Base-by-base conservation (phyloP, 1,284 basidiomycete genomes). In the Microbotryum violaceum region DNA sequence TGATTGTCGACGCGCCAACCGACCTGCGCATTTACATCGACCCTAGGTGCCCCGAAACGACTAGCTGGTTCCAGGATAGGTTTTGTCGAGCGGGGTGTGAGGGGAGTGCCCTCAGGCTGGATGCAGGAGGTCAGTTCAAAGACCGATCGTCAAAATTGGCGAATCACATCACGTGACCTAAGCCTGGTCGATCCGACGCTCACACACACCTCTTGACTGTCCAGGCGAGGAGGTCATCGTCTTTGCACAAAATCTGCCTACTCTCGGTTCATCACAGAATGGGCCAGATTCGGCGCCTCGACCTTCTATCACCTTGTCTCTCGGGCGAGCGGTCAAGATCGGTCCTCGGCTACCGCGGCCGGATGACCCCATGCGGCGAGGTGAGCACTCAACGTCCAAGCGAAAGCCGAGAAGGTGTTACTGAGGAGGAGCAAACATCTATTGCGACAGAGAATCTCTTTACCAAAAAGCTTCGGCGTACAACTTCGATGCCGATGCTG, bases 11-110 rank as follows among this genome's bases (percentile, higher is more conserved):
- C 54, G 62, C 67, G 31, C 67, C 64, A 44, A 66, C 65, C 12
- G 67, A 68, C 25, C 62, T 68, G 3, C 47, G 67, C 21, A 58
- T 68, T 2, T 68, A 66, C 47, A n/a, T 68, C 4, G 67, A 68
- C 29, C 44, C 49, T 18, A 50, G 67, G 4, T 68, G 67, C 33
- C 54, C 55, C 0, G 62, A 64, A 9, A 66, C 67, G 44, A 65
- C 66, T 25, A 57, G 56, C 3, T 68, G 67, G 67, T 64, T 68
- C 7, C 44, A 68, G 53, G 64, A 63, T 33, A 37, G 21, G 56
- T 68, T 68, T 47, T 68, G 67, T 46, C 55, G 56, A 6, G 50
- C 58, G 7, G 67, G 65, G 0, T 45, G 60, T 3, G 50, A 56
- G 14, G 62, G 60, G 0, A 49, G 25, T 25, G 67, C 65, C 0